Percentiles rank a stretch among this genome's conserved stretches.
Conservation (phyloP, 768 basidiomycete species). For the Auricularia sp. region DNA sequence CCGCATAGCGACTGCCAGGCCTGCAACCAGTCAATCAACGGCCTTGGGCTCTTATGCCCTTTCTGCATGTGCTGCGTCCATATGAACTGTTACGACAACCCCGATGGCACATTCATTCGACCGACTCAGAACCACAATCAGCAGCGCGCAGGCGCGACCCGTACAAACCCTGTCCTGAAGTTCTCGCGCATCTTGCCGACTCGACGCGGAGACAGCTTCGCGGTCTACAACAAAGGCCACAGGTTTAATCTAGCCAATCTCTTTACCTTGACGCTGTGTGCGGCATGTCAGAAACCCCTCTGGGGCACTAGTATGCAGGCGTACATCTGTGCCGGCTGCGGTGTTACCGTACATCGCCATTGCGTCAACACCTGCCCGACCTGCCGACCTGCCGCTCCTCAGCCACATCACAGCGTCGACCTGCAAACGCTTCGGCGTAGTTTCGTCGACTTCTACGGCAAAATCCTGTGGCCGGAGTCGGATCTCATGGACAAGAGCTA, state of each 20-base stretch:
- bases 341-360: conserved; percentile 41
- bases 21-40: conserved; percentile 44
- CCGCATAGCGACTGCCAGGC: conserved; percentile 42
- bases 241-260: conserved; percentile 49
- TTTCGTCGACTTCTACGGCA: conserved; percentile 43
- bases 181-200: conserved; percentile 41
- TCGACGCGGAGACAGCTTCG: conserved; percentile 17
- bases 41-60: conserved; percentile 66
- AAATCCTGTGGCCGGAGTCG: conserved; percentile 32
- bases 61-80: conserved; percentile 64
- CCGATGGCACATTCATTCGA: conserved; percentile 48
- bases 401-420: conserved; percentile 39
- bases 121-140: neutral
- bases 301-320: conserved; percentile 65
- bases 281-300: conserved; percentile 54
- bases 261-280: conserved; percentile 67
- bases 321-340: conserved; percentile 48
- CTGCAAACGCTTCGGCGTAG: conserved; percentile 45
- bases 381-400: conserved; percentile 31
- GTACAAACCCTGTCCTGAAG: conserved; percentile 48
- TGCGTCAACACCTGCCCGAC: conserved; percentile 14
- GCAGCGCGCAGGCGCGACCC: conserved; percentile 19
- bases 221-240: conserved; percentile 31
- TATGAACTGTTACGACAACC: conserved; percentile 69
- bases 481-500: conserved; percentile 41